A percentile compares a stretch with the other conserved stretches of the same genome.
Evolutionary conservation across 768 basidiomycete genomes (phyloP).

Genomic region (Hydnomerulius pinastri): DNA sequence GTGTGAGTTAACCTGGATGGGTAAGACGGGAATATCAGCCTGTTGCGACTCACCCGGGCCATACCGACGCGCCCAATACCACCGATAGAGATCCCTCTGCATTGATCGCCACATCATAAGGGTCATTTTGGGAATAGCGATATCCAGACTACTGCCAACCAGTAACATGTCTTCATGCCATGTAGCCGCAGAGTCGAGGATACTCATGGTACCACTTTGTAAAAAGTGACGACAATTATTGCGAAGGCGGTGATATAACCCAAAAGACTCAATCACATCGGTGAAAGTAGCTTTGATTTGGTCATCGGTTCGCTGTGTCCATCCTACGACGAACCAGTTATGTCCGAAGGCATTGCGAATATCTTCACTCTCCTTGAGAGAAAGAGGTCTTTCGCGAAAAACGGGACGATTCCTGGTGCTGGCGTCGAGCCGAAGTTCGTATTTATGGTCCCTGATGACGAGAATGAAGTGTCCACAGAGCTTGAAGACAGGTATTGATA

Average conservation of each 20-base stretch:
- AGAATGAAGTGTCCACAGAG: not conserved
- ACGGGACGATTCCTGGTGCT: not conserved
- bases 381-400: not conserved
- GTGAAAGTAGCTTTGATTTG: not conserved
- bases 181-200: not conserved
- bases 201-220: not conserved
- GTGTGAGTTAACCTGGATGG: not conserved
- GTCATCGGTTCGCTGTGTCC: not conserved
- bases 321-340: not conserved
- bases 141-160: not conserved
- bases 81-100: not conserved
- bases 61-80: not conserved
- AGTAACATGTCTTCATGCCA: constrained; percentile 3
- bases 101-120: not conserved
- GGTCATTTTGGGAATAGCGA: not conserved
- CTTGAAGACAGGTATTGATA: constrained; percentile 1
- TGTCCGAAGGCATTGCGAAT: not conserved
- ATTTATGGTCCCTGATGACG: not conserved
- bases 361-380: not conserved
- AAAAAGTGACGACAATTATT: constrained; percentile 2
- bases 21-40: not conserved
- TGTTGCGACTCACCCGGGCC: not conserved
- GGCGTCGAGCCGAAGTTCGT: not conserved
- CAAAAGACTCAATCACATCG: not conserved
- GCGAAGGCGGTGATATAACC: not conserved